Conservation (phyloP, 1,284 basidiomycete species). For the Ceratobasidium sp. region DNA sequence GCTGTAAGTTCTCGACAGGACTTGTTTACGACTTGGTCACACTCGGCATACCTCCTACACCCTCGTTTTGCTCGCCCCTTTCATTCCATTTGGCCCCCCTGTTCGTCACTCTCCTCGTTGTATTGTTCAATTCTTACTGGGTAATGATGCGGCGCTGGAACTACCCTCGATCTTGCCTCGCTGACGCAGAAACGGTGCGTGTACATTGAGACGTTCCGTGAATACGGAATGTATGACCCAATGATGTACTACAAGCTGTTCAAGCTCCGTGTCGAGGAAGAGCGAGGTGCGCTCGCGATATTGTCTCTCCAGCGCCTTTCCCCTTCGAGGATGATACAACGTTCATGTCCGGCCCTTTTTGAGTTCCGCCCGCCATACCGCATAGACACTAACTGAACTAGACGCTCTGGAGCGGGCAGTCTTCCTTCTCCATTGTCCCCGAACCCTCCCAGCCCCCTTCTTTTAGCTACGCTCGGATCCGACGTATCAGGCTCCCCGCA, state of each 20-base stretch:
- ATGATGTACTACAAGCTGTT: conserved; percentile 77
- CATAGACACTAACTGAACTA: conserved; percentile 15
- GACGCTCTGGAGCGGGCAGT: conserved; percentile 55
- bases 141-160: conserved; percentile 57
- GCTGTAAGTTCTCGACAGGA: conserved; percentile 6
- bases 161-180: conserved; percentile 62
- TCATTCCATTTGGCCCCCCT: conserved; percentile 13
- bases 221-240: conserved; percentile 72
- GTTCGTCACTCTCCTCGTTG: neutral
- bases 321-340: neutral
- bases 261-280: conserved; percentile 71
- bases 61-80: conserved; percentile 14
- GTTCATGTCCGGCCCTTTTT: neutral
- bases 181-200: conserved; percentile 43
- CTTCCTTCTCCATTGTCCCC: conserved; percentile 62
- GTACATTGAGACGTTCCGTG: conserved; percentile 45
- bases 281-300: conserved; percentile 61
- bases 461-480: conserved; percentile 70
- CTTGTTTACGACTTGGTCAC: conserved; percentile 10
- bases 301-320: conserved; percentile 14
- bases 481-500: conserved; percentile 54
- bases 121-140: neutral
- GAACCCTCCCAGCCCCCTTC: conserved; percentile 69
- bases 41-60: neutral
- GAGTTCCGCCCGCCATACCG: conserved; percentile 4